Evolutionary conservation across 148 eudicot species (phyloP).

Genomic region (Cornus florida): DNA sequence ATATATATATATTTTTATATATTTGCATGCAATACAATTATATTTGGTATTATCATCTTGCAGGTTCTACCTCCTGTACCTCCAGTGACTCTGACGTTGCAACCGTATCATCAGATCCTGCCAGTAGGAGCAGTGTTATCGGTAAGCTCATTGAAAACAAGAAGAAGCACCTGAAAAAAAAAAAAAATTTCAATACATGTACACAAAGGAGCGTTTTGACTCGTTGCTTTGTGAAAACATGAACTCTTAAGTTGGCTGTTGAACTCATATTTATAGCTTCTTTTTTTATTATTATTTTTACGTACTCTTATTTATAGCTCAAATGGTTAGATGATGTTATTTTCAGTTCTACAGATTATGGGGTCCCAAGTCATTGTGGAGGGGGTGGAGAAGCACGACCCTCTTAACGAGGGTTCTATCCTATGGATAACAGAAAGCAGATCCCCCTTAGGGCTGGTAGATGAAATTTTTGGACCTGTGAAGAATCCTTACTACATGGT

Average conservation of each 20-base stretch:
- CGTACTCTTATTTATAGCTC: background rate
- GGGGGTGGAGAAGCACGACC: conserved; percentile 83
- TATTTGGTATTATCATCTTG: conserved; percentile 7
- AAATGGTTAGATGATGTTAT: conserved; percentile 1
- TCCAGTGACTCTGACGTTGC: conserved; percentile 57
- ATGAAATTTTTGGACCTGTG: conserved; percentile 98
- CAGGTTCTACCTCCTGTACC: conserved; percentile 91
- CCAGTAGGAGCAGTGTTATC: conserved; percentile 76
- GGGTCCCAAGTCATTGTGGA: conserved; percentile 86
- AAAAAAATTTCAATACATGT: too few species aligned
- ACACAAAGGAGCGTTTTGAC: background rate
- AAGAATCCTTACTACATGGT: conserved; percentile 81
- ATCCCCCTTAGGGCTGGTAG: conserved; percentile 76
- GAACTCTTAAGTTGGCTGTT: background rate
- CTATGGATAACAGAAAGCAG: conserved; percentile 81
- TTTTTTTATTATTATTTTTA: too few species aligned
- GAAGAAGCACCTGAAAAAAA: too few species aligned
- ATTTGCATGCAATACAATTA: background rate
- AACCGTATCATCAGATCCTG: conserved; percentile 65
- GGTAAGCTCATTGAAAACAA: conserved; percentile 43
- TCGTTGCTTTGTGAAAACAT: background rate
- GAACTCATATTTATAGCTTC: background rate
- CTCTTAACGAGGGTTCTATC: conserved; percentile 84
- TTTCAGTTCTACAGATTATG: conserved; percentile 43
- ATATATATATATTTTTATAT: too few species aligned